Conservation (phyloP, 352 stramenopile species). For the Globisporangium spinosum region DNA sequence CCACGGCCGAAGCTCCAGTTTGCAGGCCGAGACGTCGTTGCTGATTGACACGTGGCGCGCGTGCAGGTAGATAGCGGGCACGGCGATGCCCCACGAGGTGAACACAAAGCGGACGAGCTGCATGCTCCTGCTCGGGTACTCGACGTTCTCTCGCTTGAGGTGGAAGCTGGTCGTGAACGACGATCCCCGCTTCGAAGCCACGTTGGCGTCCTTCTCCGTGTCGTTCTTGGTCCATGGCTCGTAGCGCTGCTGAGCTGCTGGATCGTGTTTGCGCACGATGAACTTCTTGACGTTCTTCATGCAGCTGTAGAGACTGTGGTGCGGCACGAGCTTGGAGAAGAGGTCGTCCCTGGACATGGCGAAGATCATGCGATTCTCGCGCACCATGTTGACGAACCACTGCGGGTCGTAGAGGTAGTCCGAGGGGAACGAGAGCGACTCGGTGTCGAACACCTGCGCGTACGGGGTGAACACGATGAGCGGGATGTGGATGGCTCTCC, state of each 20-base stretch:
- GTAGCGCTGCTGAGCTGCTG: not conserved
- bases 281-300: constrained; percentile 25
- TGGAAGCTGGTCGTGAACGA: not conserved
- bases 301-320: constrained; percentile 20
- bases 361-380: constrained; percentile 24
- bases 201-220: too few relatives aligned
- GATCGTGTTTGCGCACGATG: constrained; percentile 9
- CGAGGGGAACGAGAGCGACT: constrained; percentile 10
- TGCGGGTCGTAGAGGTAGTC: constrained; percentile 20
- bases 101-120: constrained; percentile 34
- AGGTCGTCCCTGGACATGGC: constrained; percentile 18
- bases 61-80: constrained; percentile 31
- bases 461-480: constrained; percentile 20
- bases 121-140: constrained; percentile 14
- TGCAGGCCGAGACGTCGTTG: constrained; percentile 25
- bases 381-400: constrained; percentile 25
- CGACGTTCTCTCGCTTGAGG: not conserved
- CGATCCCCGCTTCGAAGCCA: not conserved
- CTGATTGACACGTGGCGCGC: constrained; percentile 23
- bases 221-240: not conserved
- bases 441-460: constrained; percentile 8
- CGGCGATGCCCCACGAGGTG: constrained; percentile 26
- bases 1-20: constrained; percentile 30
- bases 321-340: constrained; percentile 21
- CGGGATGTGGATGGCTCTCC: constrained; percentile 27